Evolutionary conservation across 495 filamentous ascomycete species (phyloP).

Genomic region (Penicillium pulvis): DNA sequence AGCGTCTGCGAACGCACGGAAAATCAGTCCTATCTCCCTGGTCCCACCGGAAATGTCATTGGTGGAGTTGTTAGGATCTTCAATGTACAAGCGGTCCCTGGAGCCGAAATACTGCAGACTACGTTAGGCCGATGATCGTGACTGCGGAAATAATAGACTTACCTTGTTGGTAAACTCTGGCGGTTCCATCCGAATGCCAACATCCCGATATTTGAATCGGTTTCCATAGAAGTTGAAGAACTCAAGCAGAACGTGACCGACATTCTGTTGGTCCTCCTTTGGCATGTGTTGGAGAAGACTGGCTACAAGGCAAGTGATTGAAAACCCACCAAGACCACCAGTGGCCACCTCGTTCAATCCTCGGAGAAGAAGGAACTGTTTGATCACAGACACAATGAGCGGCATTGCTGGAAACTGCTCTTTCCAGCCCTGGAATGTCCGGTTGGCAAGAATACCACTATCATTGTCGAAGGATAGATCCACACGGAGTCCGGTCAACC

Average conservation of each 20-base stretch:
- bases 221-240: slow-evolving; percentile 91
- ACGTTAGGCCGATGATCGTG: background rate
- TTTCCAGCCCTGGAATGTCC: slow-evolving; percentile 80
- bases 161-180: slow-evolving; percentile 75
- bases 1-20: slow-evolving; percentile 64
- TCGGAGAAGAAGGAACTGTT: slow-evolving; percentile 88
- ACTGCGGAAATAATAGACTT: slow-evolving; percentile 24
- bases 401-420: slow-evolving; percentile 78
- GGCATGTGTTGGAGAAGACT: slow-evolving; percentile 80
- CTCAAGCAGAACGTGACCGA: slow-evolving; percentile 77
- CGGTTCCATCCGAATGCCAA: slow-evolving; percentile 74
- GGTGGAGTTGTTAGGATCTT: slow-evolving; percentile 79
- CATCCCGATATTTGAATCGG: slow-evolving; percentile 62
- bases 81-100: slow-evolving; percentile 65
- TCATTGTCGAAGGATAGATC: slow-evolving; percentile 95
- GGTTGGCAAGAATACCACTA: slow-evolving; percentile 73
- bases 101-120: slow-evolving; percentile 25
- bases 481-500: slow-evolving; percentile 69
- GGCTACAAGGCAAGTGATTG: slow-evolving; percentile 89
- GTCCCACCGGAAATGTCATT: slow-evolving; percentile 91
- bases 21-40: slow-evolving; percentile 60
- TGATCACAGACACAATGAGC: slow-evolving; percentile 78
- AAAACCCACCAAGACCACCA: slow-evolving; percentile 93
- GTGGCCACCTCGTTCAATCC: slow-evolving; percentile 85
- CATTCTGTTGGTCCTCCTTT: slow-evolving; percentile 60